A percentile compares a stretch with the other conserved stretches of the same genome.
Conservation (phyloP, 176 grass and related monocot species). For the Musa acuminata region DNA sequence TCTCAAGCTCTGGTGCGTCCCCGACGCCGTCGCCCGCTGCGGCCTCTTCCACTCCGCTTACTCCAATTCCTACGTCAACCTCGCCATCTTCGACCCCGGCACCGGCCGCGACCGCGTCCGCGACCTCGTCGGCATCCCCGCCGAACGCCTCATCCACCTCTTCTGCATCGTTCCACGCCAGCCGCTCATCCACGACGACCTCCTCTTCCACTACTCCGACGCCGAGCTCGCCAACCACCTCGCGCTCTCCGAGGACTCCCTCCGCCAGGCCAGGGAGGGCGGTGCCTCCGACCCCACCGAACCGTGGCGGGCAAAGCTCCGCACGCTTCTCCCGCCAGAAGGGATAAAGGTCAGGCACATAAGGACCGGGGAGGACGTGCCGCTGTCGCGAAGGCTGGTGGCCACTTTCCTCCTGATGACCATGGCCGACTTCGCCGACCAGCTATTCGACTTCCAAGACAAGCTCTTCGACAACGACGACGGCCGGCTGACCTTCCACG, state of each 20-base stretch:
- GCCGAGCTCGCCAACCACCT: constrained; percentile 40
- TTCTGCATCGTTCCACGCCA: constrained; percentile 85
- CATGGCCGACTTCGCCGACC: constrained; percentile 66
- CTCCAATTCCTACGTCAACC: constrained; percentile 93
- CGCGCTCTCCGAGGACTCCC: constrained; percentile 23
- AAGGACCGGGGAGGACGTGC: constrained; percentile 56
- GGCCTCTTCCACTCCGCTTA: constrained; percentile 88
- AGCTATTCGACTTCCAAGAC: constrained; percentile 77
- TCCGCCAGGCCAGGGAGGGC: constrained; percentile 32
- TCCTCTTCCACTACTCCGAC: constrained; percentile 42
- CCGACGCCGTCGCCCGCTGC: constrained; percentile 49
- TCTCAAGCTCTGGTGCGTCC: constrained; percentile 50
- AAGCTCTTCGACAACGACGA: constrained; percentile 45
- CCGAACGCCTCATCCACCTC: constrained; percentile 82
- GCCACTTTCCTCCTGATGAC: constrained; percentile 63
- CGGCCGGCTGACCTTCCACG: constrained; percentile 41
- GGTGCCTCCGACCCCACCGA: constrained; percentile 27
- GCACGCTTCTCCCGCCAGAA: constrained; percentile 33
- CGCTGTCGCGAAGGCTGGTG: constrained; percentile 34
- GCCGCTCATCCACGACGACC: constrained; percentile 45
- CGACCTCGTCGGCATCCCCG: constrained; percentile 28
- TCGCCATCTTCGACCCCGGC: constrained; percentile 74
- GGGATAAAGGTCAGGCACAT: constrained; percentile 50
- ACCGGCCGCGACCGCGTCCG: constrained; percentile 32
- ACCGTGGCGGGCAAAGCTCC: constrained; percentile 58